Percentiles rank a stretch among this genome's conserved stretches.
Evolutionary conservation across 176 grass and related monocot genomes (phyloP).

Genomic region (Alopecurus myosuroides): DNA sequence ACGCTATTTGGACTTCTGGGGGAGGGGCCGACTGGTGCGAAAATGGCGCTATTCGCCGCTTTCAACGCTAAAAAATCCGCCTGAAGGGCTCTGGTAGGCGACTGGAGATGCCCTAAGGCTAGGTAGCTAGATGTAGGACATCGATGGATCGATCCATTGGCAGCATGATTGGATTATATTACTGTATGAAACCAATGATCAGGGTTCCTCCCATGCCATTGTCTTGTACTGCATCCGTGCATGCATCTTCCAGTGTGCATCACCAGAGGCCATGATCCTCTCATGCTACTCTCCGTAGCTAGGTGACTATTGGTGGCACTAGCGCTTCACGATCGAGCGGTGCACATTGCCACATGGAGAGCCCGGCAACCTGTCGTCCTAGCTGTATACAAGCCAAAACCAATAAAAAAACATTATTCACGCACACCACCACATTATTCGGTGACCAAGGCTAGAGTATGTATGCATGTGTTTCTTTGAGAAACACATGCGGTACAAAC

Average conservation of each 20-base stretch:
- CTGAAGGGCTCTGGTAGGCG: too few relatives aligned
- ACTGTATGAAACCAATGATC: constrained; percentile 17
- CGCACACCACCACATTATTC: background rate
- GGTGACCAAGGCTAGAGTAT: too few relatives aligned
- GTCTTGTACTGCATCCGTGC: background rate
- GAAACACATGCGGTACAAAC: too few relatives aligned
- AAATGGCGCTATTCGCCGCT: too few relatives aligned
- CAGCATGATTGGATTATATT: background rate
- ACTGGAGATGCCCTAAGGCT: too few relatives aligned
- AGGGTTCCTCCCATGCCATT: background rate
- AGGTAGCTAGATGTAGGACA: background rate
- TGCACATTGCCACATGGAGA: constrained; percentile 48
- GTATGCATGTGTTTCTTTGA: too few relatives aligned
- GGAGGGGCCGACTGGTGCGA: too few relatives aligned
- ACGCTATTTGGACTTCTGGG: too few relatives aligned
- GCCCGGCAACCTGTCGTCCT: constrained; percentile 4
- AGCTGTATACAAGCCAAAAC: background rate
- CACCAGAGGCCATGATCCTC: background rate
- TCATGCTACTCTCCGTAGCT: too few relatives aligned
- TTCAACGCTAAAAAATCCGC: too few relatives aligned
- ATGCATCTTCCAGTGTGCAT: background rate
- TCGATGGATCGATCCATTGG: background rate
- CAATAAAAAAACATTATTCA: background rate
- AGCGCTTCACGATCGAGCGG: background rate
- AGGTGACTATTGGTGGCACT: background rate